A percentile compares a stretch with the other conserved stretches of the same genome.
These are phyloP conservation scores for Trichoderma oligosporum DNA, from an alignment of 2,329 filamentous ascomycete genomes.

Conservation along the genomic window DNA sequence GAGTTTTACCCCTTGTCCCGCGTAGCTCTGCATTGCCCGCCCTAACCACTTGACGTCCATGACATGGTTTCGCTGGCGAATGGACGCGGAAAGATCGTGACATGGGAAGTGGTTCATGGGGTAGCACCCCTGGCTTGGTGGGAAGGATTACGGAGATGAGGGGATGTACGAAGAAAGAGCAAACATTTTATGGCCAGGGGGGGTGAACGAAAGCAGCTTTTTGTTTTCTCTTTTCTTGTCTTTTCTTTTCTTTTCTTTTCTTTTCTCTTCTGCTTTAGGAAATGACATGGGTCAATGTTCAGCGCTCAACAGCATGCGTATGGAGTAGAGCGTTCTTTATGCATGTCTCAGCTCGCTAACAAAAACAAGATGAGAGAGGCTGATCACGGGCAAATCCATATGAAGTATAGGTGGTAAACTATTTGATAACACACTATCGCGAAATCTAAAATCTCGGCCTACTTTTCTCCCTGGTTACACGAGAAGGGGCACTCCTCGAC, in stretches of 20 bases:
- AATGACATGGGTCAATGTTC: not conserved
- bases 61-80: not conserved
- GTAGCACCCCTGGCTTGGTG: not conserved
- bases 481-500: not conserved
- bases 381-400: not conserved
- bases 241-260: not conserved
- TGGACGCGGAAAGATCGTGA: not conserved
- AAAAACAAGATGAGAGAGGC: not conserved
- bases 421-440: not conserved
- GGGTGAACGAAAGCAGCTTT: not conserved
- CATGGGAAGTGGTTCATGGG: not conserved
- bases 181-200: not conserved
- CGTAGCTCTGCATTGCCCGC: conserved; percentile 1
- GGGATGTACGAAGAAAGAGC: not conserved
- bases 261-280: not conserved
- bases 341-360: not conserved
- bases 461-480: not conserved
- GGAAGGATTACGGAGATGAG: not conserved
- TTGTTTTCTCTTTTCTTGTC: not conserved
- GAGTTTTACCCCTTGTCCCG: not conserved
- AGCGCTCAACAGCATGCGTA: not conserved
- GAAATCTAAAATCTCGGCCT: not conserved
- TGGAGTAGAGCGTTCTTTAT: not conserved
- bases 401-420: not conserved
- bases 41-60: not conserved